Base-by-base conservation (phyloP, 2,329 filamentous ascomycete genomes). In the Orbilia oligospora region DNA sequence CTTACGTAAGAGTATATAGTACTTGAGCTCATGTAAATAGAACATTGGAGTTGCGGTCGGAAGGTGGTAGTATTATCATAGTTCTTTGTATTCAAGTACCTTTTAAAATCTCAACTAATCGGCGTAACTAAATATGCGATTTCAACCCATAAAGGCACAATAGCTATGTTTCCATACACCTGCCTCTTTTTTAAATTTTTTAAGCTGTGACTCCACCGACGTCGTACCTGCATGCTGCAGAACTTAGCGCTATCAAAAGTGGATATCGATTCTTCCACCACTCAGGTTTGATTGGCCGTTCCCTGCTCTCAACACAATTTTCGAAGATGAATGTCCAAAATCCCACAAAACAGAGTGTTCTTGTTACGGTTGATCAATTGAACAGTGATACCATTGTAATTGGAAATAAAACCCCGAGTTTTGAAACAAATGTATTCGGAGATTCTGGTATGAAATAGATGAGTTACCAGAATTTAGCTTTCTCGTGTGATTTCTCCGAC, bases 201-300 rank as follows among this genome's bases (percentile, higher is more conserved):
- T 41, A n/a, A 38, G 6, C 6, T 38, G 8, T 10, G 8, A 16
- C 38, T 46, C 18, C 44, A 46, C 44, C 33, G 14, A 44, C 24
- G 56, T 44, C 8, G 56, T 61, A 44, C 56, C 56, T 61, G 56
- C 56, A 61, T 61, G 33, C 56, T 61, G 56, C 56, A 61, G 41
- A 22, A 20, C 20, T 61, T 61, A 36, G 56, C 56, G 20, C 36
- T 20, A 18, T 61, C 36, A 16, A 24, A 12, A 38, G 53, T 58
- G 53, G 53, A 58, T 20, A 20, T 41, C 38, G 14, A 41, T 41
- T 41, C 3, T 41, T 41, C 51, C 24, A 30, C 6, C 51, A 33
- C 24, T 14, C 24, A 30, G 33, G 14, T 1, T 8, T 58, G 30
- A 58, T 58, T 58, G 30, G 53, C 16, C 30, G 6, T 18, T 55